phyloP scores from a whole-genome alignment of 441 rosid species.

The Adansonia grandidieri region DNA sequence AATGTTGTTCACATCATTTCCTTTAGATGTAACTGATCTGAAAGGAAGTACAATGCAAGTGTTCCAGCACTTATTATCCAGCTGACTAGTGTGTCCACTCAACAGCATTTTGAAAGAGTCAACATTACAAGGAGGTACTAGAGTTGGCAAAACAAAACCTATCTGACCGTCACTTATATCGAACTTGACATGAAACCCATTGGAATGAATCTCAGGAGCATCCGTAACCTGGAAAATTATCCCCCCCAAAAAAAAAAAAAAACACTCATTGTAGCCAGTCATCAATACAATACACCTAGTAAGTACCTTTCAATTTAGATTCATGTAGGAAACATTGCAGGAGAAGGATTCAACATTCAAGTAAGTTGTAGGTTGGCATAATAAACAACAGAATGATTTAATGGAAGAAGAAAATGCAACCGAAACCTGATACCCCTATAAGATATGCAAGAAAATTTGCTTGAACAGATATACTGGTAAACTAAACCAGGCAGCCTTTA shows the following conservation, averaged over 20 bases:
- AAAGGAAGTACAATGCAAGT: slow-evolving; percentile 96
- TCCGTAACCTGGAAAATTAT: slow-evolving; percentile 71
- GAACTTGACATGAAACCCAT: slow-evolving; percentile 95
- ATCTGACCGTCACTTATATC: slow-evolving; percentile 96
- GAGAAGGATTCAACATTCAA: neutral
- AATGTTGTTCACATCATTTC: slow-evolving; percentile 56
- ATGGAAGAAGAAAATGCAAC: slow-evolving; percentile 19
- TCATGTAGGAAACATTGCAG: slow-evolving; percentile 9
- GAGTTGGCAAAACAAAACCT: slow-evolving; percentile 93
- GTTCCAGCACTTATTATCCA: slow-evolving; percentile 63
- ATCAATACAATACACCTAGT: neutral
- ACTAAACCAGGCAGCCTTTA: slow-evolving; percentile 9
- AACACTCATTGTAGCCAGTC: neutral
- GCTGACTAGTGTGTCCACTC: slow-evolving; percentile 40
- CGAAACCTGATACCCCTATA: neutral
- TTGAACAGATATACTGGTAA: slow-evolving; percentile 5
- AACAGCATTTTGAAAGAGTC: slow-evolving; percentile 54
- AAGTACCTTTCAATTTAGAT: neutral
- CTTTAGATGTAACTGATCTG: slow-evolving; percentile 62
- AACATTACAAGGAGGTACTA: slow-evolving; percentile 72
- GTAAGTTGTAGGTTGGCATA: neutral
- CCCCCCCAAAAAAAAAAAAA: slow-evolving; percentile 21
- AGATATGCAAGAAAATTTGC: neutral
- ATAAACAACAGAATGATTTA: slow-evolving; percentile 4
- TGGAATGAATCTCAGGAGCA: slow-evolving; percentile 99